Percentiles rank a stretch among this genome's conserved stretches.
phyloP scores from a whole-genome alignment of 495 filamentous ascomycete species.

The Podospora anserina region DNA sequence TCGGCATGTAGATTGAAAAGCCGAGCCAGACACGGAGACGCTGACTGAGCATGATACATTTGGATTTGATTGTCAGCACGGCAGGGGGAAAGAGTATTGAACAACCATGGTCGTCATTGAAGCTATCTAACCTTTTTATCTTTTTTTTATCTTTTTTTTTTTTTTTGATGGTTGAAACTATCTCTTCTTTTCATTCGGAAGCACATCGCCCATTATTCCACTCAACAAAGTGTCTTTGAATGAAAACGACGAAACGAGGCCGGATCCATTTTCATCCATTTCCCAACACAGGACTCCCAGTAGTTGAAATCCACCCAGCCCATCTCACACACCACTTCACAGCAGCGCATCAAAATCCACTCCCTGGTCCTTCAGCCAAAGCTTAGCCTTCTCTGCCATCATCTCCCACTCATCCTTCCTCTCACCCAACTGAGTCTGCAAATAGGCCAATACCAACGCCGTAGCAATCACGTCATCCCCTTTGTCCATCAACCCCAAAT shows the following conservation, averaged over 20 bases:
- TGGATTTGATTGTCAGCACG: neutral
- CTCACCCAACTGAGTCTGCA: conserved; percentile 41
- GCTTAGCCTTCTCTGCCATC: conserved; percentile 48
- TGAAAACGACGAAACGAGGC: neutral
- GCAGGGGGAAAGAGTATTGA: neutral
- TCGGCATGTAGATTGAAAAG: neutral
- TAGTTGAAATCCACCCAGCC: neutral
- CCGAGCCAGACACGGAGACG: neutral
- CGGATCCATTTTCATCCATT: neutral
- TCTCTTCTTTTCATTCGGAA: too few species aligned
- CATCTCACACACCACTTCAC: neutral
- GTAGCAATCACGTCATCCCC: conserved; percentile 41
- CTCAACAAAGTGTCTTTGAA: neutral
- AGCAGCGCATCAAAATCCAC: conserved; percentile 13
- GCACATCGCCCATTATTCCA: neutral
- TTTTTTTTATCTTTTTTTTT: neutral
- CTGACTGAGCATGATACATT: neutral
- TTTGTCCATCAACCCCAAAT: neutral
- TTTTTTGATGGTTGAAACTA: neutral
- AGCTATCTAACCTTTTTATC: neutral
- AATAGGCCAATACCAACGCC: conserved; percentile 46
- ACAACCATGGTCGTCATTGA: neutral
- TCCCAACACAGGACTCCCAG: neutral
- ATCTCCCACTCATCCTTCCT: conserved; percentile 55
- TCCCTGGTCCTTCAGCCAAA: conserved; percentile 36